Evolutionary conservation across 257 asterid species (phyloP).

Genomic region (Solanum chmielewskii): DNA sequence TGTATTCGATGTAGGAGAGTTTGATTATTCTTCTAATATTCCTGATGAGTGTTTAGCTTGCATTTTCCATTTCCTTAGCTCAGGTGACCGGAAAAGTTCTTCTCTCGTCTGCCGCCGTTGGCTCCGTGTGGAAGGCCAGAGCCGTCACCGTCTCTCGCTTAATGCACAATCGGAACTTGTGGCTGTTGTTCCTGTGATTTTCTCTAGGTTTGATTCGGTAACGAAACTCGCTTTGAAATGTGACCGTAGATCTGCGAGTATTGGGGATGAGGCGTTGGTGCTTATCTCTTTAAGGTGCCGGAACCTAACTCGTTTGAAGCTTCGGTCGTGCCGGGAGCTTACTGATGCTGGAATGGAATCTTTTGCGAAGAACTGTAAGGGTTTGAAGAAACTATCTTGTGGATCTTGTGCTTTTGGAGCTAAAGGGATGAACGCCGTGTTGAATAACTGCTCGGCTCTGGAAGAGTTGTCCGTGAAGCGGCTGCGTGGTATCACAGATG

Average conservation of each 20-base stretch:
- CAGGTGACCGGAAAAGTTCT: slow-evolving; percentile 65
- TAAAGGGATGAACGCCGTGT: slow-evolving; percentile 61
- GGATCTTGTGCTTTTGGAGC: slow-evolving; percentile 82
- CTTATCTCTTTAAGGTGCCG: slow-evolving; percentile 47
- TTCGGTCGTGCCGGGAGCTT: slow-evolving; percentile 72
- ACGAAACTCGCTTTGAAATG: slow-evolving; percentile 82
- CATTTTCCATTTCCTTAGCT: slow-evolving; percentile 51
- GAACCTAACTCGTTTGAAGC: slow-evolving; percentile 68
- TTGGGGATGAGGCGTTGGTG: slow-evolving; percentile 48
- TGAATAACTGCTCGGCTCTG: slow-evolving; percentile 46
- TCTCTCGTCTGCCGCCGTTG: slow-evolving; percentile 80
- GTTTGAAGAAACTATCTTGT: slow-evolving; percentile 67
- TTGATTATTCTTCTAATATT: slow-evolving; percentile 30
- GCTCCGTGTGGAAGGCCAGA: slow-evolving; percentile 75
- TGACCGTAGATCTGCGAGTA: slow-evolving; percentile 82
- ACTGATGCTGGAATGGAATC: slow-evolving; percentile 66
- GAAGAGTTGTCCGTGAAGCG: slow-evolving; percentile 81
- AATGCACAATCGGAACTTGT: slow-evolving; percentile 52
- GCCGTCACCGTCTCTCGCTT: slow-evolving; percentile 79
- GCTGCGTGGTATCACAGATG: slow-evolving; percentile 60
- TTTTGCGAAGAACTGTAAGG: slow-evolving; percentile 43
- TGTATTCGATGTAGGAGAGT: background rate
- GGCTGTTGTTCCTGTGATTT: slow-evolving; percentile 24
- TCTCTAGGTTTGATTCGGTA: slow-evolving; percentile 65
- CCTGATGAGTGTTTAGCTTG: slow-evolving; percentile 78